phyloP scores from a whole-genome alignment of 176 grass and related monocot genomes.

The Metroxylon sagu region DNA sequence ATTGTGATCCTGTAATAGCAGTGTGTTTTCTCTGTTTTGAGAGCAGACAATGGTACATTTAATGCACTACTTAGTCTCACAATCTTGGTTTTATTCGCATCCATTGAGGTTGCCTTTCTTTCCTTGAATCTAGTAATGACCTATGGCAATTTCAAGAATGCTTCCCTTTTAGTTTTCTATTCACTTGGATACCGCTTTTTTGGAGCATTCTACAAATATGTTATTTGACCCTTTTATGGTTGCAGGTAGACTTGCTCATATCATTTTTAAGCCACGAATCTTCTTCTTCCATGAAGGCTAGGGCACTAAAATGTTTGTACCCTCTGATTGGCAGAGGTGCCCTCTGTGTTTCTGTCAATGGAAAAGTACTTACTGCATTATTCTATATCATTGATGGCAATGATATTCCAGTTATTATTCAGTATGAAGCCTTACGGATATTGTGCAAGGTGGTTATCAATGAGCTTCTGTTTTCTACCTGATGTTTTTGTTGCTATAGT shows the following conservation, averaged over 20 bases:
- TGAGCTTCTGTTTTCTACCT: not conserved
- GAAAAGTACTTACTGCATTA: slow-evolving; percentile 32
- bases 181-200: too few species aligned
- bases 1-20: too few species aligned
- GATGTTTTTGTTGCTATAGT: slow-evolving; percentile 16
- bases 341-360: slow-evolving; percentile 29
- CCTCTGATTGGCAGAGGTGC: slow-evolving; percentile 37
- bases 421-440: slow-evolving; percentile 44
- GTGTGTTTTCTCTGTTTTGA: too few species aligned
- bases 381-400: slow-evolving; percentile 32
- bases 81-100: too few species aligned
- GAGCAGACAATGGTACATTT: too few species aligned
- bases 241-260: slow-evolving; percentile 65
- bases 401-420: slow-evolving; percentile 35
- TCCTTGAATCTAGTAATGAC: too few species aligned
- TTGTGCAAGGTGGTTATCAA: slow-evolving; percentile 45
- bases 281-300: slow-evolving; percentile 33
- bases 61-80: too few species aligned
- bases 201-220: too few species aligned
- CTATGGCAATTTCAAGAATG: too few species aligned
- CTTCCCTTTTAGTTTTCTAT: too few species aligned
- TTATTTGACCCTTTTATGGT: slow-evolving; percentile 16
- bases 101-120: too few species aligned
- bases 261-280: slow-evolving; percentile 44
- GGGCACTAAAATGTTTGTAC: slow-evolving; percentile 54